Evolutionary conservation across 169 alveolate genomes (phyloP), one percentile per base, ranked within the genome.

Genomic region (Eimeria acervulina): DNA sequence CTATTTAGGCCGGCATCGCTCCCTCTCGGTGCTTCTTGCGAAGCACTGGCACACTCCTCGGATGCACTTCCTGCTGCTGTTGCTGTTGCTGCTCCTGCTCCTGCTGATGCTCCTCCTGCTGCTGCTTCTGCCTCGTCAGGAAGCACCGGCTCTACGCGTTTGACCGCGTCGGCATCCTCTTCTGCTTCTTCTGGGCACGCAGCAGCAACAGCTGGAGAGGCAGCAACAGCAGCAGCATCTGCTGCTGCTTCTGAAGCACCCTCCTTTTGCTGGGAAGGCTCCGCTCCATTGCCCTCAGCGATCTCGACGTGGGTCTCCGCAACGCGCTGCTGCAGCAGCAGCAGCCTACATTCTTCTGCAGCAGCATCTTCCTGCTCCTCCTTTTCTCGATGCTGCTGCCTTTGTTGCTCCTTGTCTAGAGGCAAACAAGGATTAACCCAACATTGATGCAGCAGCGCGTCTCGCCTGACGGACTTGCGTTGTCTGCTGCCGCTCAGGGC

Each of bases 401-500:
- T 51, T 47, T 85, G 93, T 63, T 36, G 93, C 81, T 85, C 93
- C 93, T 61, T 85, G n/a, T 52, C 78, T 0, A 85, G 80, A 7
- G 93, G 59, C 23, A 85, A 44, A 23, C 61, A 59, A 61, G 93
- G 93, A n/a, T 47, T 26, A 15, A 85, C 93, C 74, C 74, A 85
- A 81, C 80, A 31, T 61, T 85, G 93, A 36, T 85, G 93, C 93
- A 85, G 59, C 76, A 85, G 93, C 61, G 93, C 93, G 70, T 85
- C 93, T 26, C 44, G 80, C 36, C 93, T 47, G 17, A 61, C 66
- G 31, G 93, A 44, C 78, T 85, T 85, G 23, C 93, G 74, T 31
- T 85, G 93, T 44, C 80, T 52, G 80, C 81, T 52, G 74, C 93
- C 93, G 36, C 93, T 55, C 31, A 85, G 38, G 21, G 93, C 93